A percentile compares a stretch with the other conserved stretches of the same genome.
These are phyloP conservation scores for Salpingoeca rosetta DNA, from an alignment of 78 protist species.

Conservation along the genomic window DNA sequence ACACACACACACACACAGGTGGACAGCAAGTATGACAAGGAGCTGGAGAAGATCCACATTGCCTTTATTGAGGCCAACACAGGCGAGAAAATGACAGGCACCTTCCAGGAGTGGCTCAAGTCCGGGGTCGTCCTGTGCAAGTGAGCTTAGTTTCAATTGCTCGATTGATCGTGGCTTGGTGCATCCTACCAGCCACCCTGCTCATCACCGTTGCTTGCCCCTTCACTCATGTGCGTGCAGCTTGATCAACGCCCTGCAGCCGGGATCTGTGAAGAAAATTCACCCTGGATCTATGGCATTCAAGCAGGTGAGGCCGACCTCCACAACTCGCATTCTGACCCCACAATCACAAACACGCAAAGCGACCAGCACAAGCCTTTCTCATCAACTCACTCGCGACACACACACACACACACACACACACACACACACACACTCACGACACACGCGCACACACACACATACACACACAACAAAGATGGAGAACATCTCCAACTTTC, in stretches of 20 bases:
- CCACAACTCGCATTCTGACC: background rate
- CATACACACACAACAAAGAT: background rate
- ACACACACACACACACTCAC: too few species aligned
- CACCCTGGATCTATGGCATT: background rate
- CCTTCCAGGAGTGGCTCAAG: background rate
- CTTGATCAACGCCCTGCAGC: background rate
- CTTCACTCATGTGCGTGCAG: background rate
- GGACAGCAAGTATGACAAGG: background rate
- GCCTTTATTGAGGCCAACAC: background rate
- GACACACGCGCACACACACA: too few species aligned
- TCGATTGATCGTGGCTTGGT: too few species aligned
- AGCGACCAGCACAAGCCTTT: too few species aligned
- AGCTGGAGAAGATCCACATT: background rate
- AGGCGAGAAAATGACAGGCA: background rate
- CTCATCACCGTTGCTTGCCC: too few species aligned
- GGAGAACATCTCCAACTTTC: background rate
- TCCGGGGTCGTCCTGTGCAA: background rate
- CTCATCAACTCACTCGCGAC: too few species aligned
- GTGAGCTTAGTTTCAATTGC: too few species aligned
- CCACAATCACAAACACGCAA: too few species aligned
- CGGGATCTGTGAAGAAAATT: background rate
- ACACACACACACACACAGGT: too few species aligned
- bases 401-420: too few species aligned
- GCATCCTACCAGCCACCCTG: too few species aligned
- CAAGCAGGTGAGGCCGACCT: too few species aligned